Conservation (phyloP, 371 early-diverging fungal genomes). For the Mucor sp. region DNA sequence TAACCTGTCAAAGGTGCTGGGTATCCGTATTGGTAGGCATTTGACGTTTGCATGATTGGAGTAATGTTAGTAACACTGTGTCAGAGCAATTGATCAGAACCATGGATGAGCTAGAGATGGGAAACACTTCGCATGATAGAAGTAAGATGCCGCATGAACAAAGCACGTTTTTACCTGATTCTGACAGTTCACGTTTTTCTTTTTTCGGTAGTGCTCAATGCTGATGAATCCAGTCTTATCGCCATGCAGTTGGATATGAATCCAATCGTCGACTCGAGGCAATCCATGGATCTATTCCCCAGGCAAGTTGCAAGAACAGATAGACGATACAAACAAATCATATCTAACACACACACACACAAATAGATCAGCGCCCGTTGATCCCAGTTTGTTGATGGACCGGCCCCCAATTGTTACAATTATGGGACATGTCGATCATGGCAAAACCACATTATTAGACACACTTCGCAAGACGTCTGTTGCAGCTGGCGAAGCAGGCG, state of each 20-base stretch:
- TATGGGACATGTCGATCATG: constrained; percentile 99
- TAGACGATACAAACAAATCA: neutral
- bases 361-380: constrained; percentile 63
- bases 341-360: neutral
- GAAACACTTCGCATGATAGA: constrained; percentile 68
- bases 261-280: constrained; percentile 72
- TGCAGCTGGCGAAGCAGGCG: constrained; percentile 94
- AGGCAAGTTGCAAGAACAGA: constrained; percentile 33
- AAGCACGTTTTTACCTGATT: neutral
- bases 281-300: constrained; percentile 60
- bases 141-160: constrained; percentile 39
- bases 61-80: neutral
- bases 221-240: constrained; percentile 85
- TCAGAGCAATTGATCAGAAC: constrained; percentile 65
- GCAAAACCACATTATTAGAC: constrained; percentile 97
- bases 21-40: constrained; percentile 64
- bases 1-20: constrained; percentile 77
- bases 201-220: constrained; percentile 67
- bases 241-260: constrained; percentile 85
- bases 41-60: neutral
- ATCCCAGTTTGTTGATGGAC: constrained; percentile 67
- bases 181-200: neutral
- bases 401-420: constrained; percentile 96
- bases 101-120: constrained; percentile 79
- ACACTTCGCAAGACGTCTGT: constrained; percentile 89